Evolutionary conservation across 768 basidiomycete species (phyloP), one percentile per base, ranked within the genome.

Genomic region (Podaxis carcinomalis): DNA sequence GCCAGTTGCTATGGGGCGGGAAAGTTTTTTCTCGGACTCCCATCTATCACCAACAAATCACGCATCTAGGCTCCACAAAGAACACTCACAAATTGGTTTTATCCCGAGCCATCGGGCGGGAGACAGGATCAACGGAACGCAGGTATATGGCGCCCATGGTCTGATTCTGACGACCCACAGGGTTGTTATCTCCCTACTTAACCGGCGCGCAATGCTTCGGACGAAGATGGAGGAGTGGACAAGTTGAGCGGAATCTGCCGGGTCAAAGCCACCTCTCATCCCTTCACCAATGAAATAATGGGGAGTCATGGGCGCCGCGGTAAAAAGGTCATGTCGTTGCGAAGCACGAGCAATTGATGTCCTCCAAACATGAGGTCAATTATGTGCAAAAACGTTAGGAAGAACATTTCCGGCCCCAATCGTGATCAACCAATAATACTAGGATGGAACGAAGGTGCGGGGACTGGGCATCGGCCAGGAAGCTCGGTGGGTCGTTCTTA

Each of bases 1-100:
- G 23, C 40, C 35, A 47, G 59, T 60, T 60, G 59, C 51, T 60
- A 60, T 60, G 44, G 59, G 59, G 59, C 51, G 52, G 59, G 59
- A 60, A 60, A 60, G 51, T 60, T 60, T 52, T 60, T 35, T 42
- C 36, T 53, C 28, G 32, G 28, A 21, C 27, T 39, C 23, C 32
- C 42, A 44, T 46, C 51, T 44, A 58, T 57, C 56, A 46, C 47
- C 42, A 37, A 50, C 47, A 36, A 28, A 54, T 60, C 42, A 32
- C 32, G 37, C 39, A 39, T 44, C 28, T 21, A 19, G 19, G 51
- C 40, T 53, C 51, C 59, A 60, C 51, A 42, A 54, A 16, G 51
- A 44, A 37, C 51, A 19, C n/a, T 32, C 57, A 58, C 27, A 50
- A 47, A 19, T 35, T 16, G 42, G 19, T n/a, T 13, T 60, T 60